Evolutionary conservation across 768 basidiomycete species (phyloP).

Genomic region (Lactifluus hygrophoroides): DNA sequence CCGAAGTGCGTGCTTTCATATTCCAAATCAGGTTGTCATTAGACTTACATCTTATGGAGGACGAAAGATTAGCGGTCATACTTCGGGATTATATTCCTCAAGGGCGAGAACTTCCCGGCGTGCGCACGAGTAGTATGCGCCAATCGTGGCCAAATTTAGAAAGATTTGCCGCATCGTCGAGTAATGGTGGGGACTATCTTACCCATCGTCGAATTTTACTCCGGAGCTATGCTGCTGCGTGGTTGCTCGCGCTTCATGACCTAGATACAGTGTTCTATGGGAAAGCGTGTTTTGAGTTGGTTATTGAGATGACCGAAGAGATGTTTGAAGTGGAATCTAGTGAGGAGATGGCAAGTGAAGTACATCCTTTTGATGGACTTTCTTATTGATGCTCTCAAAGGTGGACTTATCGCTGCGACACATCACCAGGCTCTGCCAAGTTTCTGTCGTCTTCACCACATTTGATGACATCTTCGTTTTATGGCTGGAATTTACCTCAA

Average conservation of each 20-base stretch:
- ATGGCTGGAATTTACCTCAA: conserved; percentile 47
- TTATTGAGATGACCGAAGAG: conserved; percentile 38
- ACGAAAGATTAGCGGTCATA: conserved; percentile 55
- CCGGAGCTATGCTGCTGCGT: conserved; percentile 48
- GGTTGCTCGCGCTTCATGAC: conserved; percentile 64
- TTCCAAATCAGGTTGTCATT: not conserved
- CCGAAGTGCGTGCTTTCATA: conserved; percentile 42
- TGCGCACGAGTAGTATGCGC: conserved; percentile 38
- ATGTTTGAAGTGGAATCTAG: not conserved
- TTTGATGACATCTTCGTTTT: conserved; percentile 50
- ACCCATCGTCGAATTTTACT: conserved; percentile 47
- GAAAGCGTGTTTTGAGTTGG: conserved; percentile 43
- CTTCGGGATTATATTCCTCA: conserved; percentile 60
- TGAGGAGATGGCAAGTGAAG: conserved; percentile 7
- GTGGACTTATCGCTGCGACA: conserved; percentile 31
- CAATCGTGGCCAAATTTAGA: conserved; percentile 47
- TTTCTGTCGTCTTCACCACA: conserved; percentile 44
- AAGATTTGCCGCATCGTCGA: conserved; percentile 32
- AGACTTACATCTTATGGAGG: conserved; percentile 32
- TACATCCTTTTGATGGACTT: not conserved
- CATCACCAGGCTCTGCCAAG: conserved; percentile 47
- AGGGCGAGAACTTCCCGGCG: conserved; percentile 52
- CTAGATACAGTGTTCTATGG: conserved; percentile 48
- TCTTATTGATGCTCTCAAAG: not conserved
- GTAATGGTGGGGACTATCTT: conserved; percentile 66